A percentile compares a stretch with the other conserved stretches of the same genome.
Evolutionary conservation across 306 rosid species (phyloP).

Genomic region (Trichosanthes cucumerina): DNA sequence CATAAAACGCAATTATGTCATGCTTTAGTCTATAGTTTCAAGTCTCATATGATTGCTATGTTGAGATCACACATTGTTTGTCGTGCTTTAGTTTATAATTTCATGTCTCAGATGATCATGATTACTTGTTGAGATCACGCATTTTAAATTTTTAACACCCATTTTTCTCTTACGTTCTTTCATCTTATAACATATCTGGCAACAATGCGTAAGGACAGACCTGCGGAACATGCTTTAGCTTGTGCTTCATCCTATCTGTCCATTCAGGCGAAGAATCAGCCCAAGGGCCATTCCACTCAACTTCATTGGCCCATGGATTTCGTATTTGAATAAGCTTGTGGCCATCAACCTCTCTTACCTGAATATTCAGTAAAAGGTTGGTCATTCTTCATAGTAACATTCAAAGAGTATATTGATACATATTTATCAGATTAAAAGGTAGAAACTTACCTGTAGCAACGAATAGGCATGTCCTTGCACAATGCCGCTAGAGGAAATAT

Average conservation of each 20-base stretch:
- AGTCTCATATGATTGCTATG: neutral
- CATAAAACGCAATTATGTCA: neutral
- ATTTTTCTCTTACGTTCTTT: neutral
- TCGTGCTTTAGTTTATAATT: neutral
- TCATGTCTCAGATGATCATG: neutral
- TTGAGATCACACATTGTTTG: neutral
- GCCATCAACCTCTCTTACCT: slow-evolving; percentile 95
- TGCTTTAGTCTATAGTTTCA: slow-evolving; percentile 6
- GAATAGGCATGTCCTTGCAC: slow-evolving; percentile 99
- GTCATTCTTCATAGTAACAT: neutral
- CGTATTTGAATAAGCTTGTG: slow-evolving; percentile 98
- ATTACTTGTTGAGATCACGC: neutral
- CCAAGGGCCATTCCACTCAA: slow-evolving; percentile 99
- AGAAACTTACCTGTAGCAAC: slow-evolving; percentile 58
- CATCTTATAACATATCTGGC: neutral
- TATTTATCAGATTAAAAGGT: neutral
- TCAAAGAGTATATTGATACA: neutral
- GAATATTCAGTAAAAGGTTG: slow-evolving; percentile 6
- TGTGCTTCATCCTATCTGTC: slow-evolving; percentile 97
- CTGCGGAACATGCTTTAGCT: slow-evolving; percentile 87
- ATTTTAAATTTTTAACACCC: neutral
- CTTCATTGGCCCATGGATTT: slow-evolving; percentile 99
- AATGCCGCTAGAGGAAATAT: slow-evolving; percentile 94
- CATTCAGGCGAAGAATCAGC: slow-evolving; percentile 88
- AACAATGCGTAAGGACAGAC: slow-evolving; percentile 19